Conservation (phyloP, 2,329 filamentous ascomycete genomes). For the Aspergillus sp. region DNA sequence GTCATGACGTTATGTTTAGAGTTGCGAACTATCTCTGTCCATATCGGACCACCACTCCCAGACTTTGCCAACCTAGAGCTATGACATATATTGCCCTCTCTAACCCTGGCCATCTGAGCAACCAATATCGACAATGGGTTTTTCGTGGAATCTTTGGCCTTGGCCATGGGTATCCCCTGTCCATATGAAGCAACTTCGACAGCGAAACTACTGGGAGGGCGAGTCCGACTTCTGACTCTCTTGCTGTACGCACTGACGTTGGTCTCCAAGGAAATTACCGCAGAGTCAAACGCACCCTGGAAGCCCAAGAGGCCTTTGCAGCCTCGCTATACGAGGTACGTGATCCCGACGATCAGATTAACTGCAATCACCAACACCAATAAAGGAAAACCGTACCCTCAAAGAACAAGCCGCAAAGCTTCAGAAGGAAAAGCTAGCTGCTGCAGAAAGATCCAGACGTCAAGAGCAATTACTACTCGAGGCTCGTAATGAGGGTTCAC, state of each 20-base stretch:
- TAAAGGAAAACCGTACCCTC: neutral
- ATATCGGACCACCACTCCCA: too few species aligned
- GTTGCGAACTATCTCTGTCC: too few species aligned
- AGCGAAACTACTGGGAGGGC: neutral
- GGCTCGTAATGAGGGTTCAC: neutral
- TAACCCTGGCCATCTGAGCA: too few species aligned
- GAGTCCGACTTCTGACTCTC: neutral
- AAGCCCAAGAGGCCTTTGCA: neutral
- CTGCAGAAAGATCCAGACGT: neutral
- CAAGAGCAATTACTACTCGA: neutral
- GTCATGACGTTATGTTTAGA: too few species aligned
- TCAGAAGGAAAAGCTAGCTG: neutral
- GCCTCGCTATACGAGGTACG: neutral
- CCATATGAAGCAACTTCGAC: too few species aligned
- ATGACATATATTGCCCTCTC: too few species aligned
- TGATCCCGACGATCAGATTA: neutral
- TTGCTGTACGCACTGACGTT: neutral
- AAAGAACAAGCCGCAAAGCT: neutral
- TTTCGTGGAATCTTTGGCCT: too few species aligned
- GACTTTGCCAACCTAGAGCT: too few species aligned
- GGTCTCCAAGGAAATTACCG: neutral
- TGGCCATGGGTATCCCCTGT: too few species aligned
- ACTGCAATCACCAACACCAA: neutral
- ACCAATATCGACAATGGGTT: too few species aligned
- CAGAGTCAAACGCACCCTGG: neutral